These are phyloP conservation scores for Prunella vulgaris DNA, from an alignment of 257 asterid genomes.

Conservation along the genomic window DNA sequence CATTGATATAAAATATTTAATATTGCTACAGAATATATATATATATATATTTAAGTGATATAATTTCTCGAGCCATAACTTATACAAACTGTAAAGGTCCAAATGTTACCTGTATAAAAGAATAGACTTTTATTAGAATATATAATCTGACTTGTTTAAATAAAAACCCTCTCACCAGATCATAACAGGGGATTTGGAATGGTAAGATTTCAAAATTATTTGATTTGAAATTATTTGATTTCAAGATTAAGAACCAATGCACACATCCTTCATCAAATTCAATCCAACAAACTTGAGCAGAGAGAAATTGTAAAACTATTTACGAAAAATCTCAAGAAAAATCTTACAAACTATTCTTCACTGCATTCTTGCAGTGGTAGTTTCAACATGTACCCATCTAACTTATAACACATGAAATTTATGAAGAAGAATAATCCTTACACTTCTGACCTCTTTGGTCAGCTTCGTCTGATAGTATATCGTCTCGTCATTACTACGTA, in stretches of 20 bases:
- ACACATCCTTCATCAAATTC: not conserved
- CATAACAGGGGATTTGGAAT: no score
- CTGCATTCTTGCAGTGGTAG: conserved; percentile 17
- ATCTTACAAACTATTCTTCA: conserved; percentile 18
- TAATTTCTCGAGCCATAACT: no score
- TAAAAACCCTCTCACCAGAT: no score
- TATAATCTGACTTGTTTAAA: no score
- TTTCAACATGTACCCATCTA: not conserved
- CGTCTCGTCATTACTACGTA: not conserved
- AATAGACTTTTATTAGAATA: no score
- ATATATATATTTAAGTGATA: no score
- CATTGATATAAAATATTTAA: no score
- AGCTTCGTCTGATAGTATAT: conserved; percentile 1
- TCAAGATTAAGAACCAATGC: not conserved
- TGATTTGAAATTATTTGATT: no score
- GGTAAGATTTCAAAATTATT: no score
- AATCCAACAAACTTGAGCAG: not conserved
- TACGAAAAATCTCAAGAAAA: not conserved
- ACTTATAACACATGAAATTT: not conserved
- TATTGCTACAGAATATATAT: no score
- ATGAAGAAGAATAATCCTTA: not conserved
- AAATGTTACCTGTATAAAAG: no score
- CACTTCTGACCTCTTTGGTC: conserved; percentile 1
- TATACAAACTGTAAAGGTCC: no score
- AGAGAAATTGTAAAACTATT: not conserved